These are phyloP conservation scores for Epichloe gansuensis DNA, from an alignment of 2,329 filamentous ascomycete genomes.

Conservation along the genomic window DNA sequence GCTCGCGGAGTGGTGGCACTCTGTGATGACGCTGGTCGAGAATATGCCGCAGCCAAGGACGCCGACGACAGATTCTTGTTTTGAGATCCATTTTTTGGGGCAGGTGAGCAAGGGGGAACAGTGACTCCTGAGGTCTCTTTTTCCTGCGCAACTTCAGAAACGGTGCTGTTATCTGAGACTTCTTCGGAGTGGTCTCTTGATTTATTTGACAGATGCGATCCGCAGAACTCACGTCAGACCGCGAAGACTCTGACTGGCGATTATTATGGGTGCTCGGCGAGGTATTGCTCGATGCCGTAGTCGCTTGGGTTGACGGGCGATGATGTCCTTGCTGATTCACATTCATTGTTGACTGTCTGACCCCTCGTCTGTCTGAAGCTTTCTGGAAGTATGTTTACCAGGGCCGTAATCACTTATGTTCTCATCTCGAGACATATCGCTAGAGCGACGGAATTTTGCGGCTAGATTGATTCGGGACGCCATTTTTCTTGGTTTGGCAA, in stretches of 20 bases:
- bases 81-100: slow-evolving; percentile 47
- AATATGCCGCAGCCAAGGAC: slow-evolving; percentile 27
- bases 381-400: not conserved
- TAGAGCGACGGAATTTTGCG: slow-evolving; percentile 39
- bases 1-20: slow-evolving; percentile 17
- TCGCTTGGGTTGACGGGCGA: slow-evolving; percentile 18
- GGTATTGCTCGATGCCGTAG: slow-evolving; percentile 17
- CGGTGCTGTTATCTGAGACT: slow-evolving; percentile 50
- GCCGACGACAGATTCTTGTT: slow-evolving; percentile 26
- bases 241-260: slow-evolving; percentile 60
- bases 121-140: slow-evolving; percentile 58
- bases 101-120: slow-evolving; percentile 81
- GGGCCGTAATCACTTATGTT: not conserved
- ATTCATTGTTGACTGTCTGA: slow-evolving; percentile 19
- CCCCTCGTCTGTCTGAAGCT: slow-evolving; percentile 13
- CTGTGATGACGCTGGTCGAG: slow-evolving; percentile 24
- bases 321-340: slow-evolving; percentile 44
- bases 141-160: slow-evolving; percentile 76
- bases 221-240: slow-evolving; percentile 72
- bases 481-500: slow-evolving; percentile 41
- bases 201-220: slow-evolving; percentile 50
- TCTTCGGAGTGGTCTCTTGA: slow-evolving; percentile 48
- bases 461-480: slow-evolving; percentile 42
- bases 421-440: slow-evolving; percentile 30
- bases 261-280: slow-evolving; percentile 38